Evolutionary conservation across 345 rosid species (phyloP).

Genomic region (Syzygium grande): DNA sequence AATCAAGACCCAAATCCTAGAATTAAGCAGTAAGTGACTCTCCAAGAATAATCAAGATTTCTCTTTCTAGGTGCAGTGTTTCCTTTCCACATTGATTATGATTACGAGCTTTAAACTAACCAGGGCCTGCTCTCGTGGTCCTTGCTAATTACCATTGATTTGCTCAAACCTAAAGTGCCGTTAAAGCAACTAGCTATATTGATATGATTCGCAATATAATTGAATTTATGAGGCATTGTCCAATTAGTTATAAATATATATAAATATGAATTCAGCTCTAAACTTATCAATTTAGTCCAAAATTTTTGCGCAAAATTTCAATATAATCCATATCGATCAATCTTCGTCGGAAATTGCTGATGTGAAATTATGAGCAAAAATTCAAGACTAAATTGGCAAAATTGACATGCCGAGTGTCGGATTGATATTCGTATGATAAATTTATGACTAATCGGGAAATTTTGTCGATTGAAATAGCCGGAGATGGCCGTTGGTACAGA

Average conservation of each 20-base stretch:
- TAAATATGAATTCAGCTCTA: background rate
- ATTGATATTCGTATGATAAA: background rate
- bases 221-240: background rate
- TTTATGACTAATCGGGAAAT: fast-evolving
- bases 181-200: background rate
- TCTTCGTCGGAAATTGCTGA: fast-evolving
- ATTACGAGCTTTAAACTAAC: background rate
- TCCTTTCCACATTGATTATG: background rate
- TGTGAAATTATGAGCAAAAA: fast-evolving
- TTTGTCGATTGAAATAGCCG: background rate
- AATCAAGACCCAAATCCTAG: background rate
- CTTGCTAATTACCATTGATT: background rate
- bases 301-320: background rate
- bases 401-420: background rate
- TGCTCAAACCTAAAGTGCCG: background rate
- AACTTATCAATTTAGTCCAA: background rate
- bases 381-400: background rate
- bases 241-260: fast-evolving
- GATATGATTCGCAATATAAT: background rate
- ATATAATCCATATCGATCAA: fast-evolving
- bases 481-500: background rate
- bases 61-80: background rate
- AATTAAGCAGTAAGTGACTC: background rate
- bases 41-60: background rate
- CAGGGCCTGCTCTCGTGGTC: background rate